Percentiles rank a stretch among this genome's conserved stretches.
Evolutionary conservation across 2,329 filamentous ascomycete species (phyloP).

Genomic region (Beauveria asiatica): DNA sequence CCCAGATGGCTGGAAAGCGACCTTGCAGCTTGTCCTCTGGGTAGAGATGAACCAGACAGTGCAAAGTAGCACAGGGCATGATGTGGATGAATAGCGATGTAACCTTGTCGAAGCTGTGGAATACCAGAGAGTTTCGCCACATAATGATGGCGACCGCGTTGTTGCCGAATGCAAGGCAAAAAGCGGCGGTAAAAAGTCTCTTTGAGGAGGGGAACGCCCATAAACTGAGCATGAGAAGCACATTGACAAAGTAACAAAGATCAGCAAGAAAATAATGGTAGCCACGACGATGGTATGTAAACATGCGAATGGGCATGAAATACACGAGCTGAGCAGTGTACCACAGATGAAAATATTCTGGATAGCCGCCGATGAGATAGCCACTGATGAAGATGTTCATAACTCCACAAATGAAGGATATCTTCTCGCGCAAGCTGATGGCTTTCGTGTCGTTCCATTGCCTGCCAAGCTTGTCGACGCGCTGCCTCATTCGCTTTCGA

Average conservation of each 20-base stretch:
- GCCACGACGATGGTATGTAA: slow-evolving; percentile 81
- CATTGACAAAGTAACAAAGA: slow-evolving; percentile 96
- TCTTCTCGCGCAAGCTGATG: slow-evolving; percentile 85
- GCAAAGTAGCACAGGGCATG: slow-evolving; percentile 91
- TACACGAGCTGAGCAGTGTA: slow-evolving; percentile 82
- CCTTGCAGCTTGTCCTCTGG: slow-evolving; percentile 53
- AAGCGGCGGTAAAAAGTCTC: slow-evolving; percentile 82
- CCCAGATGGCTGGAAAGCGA: slow-evolving; percentile 78
- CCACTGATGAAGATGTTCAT: slow-evolving; percentile 97
- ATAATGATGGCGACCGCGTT: slow-evolving; percentile 97
- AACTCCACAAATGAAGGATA: slow-evolving; percentile 91
- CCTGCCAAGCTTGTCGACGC: slow-evolving; percentile 77
- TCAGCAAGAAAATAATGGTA: slow-evolving; percentile 97
- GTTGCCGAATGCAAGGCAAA: slow-evolving; percentile 89
- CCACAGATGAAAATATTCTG: slow-evolving; percentile 86
- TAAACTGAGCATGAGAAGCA: slow-evolving; percentile 70
- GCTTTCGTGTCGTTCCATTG: slow-evolving; percentile 85
- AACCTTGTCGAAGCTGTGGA: slow-evolving; percentile 97
- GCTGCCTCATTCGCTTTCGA: slow-evolving; percentile 73
- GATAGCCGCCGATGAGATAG: slow-evolving; percentile 79
- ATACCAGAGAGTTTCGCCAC: slow-evolving; percentile 98
- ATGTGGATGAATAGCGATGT: slow-evolving; percentile 99
- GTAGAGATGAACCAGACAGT: slow-evolving; percentile 83
- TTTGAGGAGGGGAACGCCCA: slow-evolving; percentile 90
- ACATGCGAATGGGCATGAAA: slow-evolving; percentile 94